Conservation (phyloP, 2,329 filamentous ascomycete species). For the Whalleya microplaca region DNA sequence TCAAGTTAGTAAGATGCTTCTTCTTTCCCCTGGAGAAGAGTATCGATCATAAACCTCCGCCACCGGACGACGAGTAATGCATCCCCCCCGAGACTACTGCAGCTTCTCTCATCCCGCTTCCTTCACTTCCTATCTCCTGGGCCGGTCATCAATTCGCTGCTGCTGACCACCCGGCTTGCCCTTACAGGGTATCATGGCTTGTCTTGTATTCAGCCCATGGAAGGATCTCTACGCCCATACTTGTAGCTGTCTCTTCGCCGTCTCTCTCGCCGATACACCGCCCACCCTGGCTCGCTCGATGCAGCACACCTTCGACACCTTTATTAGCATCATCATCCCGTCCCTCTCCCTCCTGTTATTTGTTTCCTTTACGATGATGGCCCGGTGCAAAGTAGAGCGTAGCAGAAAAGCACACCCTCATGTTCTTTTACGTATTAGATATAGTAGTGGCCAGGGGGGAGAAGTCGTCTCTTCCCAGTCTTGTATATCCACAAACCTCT, state of each 20-base stretch:
- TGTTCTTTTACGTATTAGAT: too few relatives aligned
- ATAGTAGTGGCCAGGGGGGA: too few relatives aligned
- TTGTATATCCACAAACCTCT: too few relatives aligned
- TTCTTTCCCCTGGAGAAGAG: background rate
- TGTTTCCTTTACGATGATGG: too few relatives aligned
- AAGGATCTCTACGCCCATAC: background rate
- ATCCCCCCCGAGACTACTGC: background rate
- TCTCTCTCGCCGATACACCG: constrained; percentile 14
- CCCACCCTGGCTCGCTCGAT: constrained; percentile 9
- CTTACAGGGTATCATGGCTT: background rate
- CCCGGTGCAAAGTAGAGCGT: too few relatives aligned
- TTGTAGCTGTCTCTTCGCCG: constrained; percentile 1
- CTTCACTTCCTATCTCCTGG: background rate
- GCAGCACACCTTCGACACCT: too few relatives aligned
- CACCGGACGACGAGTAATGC: background rate
- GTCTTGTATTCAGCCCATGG: background rate
- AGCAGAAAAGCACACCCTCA: too few relatives aligned
- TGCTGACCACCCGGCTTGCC: background rate
- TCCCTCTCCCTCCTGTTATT: too few relatives aligned
- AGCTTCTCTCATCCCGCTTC: background rate
- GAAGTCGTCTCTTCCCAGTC: too few relatives aligned
- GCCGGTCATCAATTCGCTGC: background rate
- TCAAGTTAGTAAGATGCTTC: background rate
- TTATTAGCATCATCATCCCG: too few relatives aligned
- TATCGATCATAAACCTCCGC: background rate